Base-by-base conservation (phyloP, 495 filamentous ascomycete genomes). In the Hypoxylon fuscum region DNA sequence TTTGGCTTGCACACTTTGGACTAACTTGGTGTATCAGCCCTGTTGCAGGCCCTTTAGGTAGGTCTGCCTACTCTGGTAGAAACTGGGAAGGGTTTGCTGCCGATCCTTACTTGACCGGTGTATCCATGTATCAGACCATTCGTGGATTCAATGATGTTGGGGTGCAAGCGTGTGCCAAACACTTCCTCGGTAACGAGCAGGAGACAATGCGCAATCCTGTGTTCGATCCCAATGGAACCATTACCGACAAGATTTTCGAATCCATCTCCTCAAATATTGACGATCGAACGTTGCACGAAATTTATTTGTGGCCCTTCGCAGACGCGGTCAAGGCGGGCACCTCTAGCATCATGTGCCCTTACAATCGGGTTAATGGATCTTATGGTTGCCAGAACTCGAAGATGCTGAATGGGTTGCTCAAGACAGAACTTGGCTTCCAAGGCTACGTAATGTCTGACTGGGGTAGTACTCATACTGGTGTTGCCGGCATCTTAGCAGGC, bases 241-340 rank as follows among this genome's bases (percentile, higher is more conserved):
- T n/a, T n/a, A n/a, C n/a, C n/a, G n/a, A n/a, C n/a, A n/a, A n/a
- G n/a, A n/a, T n/a, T n/a, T n/a, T n/a, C n/a, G n/a, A 77, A 37
- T 68, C 76, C 7, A 58, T 82, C 22, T 81, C 77, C 8, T 75
- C 78, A 2, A 81, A 81, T 43, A 74, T 84, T 17, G 80, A 83
- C 50, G 82, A 88, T 42, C 74, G 77, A 21, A 83, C 83, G 2
- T 64, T 87, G 59, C 84, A 86, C 60, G 84, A 87, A 63, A 49
- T 85, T 8, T 88, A 88, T 63, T 73, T 85, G 1, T 88, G 81
- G 81, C 85, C 85, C 0, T 91, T 90, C 67, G 78, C 80, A 12
- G 77, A 86, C 51, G 81, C 83, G 0, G 77, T 83, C 1, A 73
- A 77, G 23, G 82, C 84, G 1, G 75, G 79, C 3, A 76, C 79